These are phyloP conservation scores for Epichloe sp. DNA, from an alignment of 2,329 filamentous ascomycete genomes.

Conservation along the genomic window DNA sequence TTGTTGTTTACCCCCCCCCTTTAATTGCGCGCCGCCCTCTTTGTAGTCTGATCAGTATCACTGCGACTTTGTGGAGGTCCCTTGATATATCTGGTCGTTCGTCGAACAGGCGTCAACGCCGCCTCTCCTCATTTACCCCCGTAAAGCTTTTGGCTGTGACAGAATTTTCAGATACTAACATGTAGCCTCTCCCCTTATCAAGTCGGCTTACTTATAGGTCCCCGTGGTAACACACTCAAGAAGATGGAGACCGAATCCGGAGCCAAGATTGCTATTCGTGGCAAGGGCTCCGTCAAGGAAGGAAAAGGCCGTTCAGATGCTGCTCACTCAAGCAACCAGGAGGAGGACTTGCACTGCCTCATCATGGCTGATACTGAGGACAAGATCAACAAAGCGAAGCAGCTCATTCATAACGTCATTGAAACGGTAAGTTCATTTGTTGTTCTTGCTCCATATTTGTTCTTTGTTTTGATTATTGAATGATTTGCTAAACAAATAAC, in stretches of 20 bases:
- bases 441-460: not conserved
- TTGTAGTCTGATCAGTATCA: constrained; percentile 34
- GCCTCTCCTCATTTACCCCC: not conserved
- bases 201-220: constrained; percentile 99
- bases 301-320: constrained; percentile 98
- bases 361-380: constrained; percentile 99
- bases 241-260: constrained; percentile 98
- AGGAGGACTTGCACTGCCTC: constrained; percentile 96
- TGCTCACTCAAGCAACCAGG: constrained; percentile 98
- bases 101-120: constrained; percentile 12
- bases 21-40: constrained; percentile 10
- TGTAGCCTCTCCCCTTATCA: constrained; percentile 70
- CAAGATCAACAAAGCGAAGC: constrained; percentile 98
- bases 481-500: constrained; percentile 8
- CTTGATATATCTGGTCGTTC: constrained; percentile 21
- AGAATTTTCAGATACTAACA: constrained; percentile 60
- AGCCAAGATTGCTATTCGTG: constrained; percentile 97
- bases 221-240: constrained; percentile 98
- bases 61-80: constrained; percentile 16
- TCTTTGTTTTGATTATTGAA: not conserved
- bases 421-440: constrained; percentile 62
- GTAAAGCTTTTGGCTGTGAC: constrained; percentile 16
- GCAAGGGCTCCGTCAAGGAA: constrained; percentile 99
- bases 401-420: constrained; percentile 95
- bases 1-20: constrained; percentile 20